Percentiles rank a stretch among this genome's conserved stretches.
phyloP scores from a whole-genome alignment of 2,329 filamentous ascomycete genomes.

The Sporothrix protearum region DNA sequence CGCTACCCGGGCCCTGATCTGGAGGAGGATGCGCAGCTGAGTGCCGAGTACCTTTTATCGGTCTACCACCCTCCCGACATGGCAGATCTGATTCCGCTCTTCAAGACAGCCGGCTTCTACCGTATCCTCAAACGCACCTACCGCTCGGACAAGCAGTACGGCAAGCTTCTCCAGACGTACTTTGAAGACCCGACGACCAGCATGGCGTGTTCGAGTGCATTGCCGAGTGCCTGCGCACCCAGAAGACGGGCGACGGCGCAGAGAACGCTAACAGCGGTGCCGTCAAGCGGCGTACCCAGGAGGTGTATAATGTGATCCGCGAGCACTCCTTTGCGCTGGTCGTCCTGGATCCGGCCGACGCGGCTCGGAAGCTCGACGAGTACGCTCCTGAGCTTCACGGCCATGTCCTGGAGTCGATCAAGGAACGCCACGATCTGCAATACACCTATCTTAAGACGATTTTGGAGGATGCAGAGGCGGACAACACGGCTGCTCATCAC shows the following conservation, averaged over 20 bases:
- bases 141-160: slow-evolving; percentile 72
- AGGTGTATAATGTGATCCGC: slow-evolving; percentile 65
- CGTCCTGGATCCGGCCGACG: slow-evolving; percentile 59
- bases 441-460: slow-evolving; percentile 74
- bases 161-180: slow-evolving; percentile 72
- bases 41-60: slow-evolving; percentile 89
- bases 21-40: slow-evolving; percentile 92
- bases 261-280: slow-evolving; percentile 36
- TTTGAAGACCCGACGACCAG: slow-evolving; percentile 79
- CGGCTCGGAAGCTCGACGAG: slow-evolving; percentile 62
- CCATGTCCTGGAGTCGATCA: slow-evolving; percentile 59
- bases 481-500: background rate
- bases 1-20: slow-evolving; percentile 76
- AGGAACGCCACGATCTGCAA: slow-evolving; percentile 61
- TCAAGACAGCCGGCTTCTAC: slow-evolving; percentile 78
- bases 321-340: slow-evolving; percentile 64
- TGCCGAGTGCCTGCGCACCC: slow-evolving; percentile 62
- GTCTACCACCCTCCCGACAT: slow-evolving; percentile 88
- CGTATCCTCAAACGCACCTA: slow-evolving; percentile 89
- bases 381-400: slow-evolving; percentile 63
- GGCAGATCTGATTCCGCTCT: slow-evolving; percentile 68
- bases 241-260: background rate
- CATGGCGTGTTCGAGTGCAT: slow-evolving; percentile 76
- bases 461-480: slow-evolving; percentile 55
- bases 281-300: slow-evolving; percentile 65